Evolutionary conservation across 176 grass and related monocot species (phyloP).

Genomic region (Coix lacrymajobi): DNA sequence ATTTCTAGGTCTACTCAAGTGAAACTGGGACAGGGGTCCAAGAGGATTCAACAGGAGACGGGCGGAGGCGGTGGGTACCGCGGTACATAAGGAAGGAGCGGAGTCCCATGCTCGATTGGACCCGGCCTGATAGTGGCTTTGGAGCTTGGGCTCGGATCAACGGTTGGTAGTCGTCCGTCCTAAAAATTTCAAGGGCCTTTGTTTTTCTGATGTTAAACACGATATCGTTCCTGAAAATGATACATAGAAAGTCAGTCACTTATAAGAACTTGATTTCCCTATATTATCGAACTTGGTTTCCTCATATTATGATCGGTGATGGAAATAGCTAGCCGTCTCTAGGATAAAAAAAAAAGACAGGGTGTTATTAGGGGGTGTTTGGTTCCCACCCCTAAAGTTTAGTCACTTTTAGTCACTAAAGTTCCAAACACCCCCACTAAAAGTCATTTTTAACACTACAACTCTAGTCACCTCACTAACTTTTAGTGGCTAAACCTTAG

Average conservation of each 20-base stretch:
- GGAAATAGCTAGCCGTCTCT: not conserved
- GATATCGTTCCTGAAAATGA: slow-evolving; percentile 41
- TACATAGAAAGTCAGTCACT: not conserved
- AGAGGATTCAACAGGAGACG: not conserved
- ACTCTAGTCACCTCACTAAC: too few relatives aligned
- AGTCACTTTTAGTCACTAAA: too few relatives aligned
- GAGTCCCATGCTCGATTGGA: slow-evolving; percentile 70
- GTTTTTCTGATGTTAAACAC: slow-evolving; percentile 3
- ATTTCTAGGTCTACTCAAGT: too few relatives aligned
- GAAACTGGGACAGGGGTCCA: too few relatives aligned
- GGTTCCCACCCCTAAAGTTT: too few relatives aligned
- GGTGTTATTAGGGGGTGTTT: too few relatives aligned
- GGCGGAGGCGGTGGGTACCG: slow-evolving; percentile 33
- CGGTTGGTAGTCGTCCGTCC: slow-evolving; percentile 48
- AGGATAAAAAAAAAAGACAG: too few relatives aligned
- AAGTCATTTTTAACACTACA: too few relatives aligned
- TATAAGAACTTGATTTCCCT: not conserved
- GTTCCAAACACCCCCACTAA: too few relatives aligned
- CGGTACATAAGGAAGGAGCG: slow-evolving; percentile 65
- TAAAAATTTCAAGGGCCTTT: slow-evolving; percentile 19
- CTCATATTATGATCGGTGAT: not conserved
- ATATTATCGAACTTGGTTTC: too few relatives aligned
- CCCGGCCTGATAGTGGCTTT: slow-evolving; percentile 45
- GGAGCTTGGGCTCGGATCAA: slow-evolving; percentile 62
- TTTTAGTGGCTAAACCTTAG: too few relatives aligned